Conservation (phyloP, 805 yeast species). For the Isabelozyma heimii region DNA sequence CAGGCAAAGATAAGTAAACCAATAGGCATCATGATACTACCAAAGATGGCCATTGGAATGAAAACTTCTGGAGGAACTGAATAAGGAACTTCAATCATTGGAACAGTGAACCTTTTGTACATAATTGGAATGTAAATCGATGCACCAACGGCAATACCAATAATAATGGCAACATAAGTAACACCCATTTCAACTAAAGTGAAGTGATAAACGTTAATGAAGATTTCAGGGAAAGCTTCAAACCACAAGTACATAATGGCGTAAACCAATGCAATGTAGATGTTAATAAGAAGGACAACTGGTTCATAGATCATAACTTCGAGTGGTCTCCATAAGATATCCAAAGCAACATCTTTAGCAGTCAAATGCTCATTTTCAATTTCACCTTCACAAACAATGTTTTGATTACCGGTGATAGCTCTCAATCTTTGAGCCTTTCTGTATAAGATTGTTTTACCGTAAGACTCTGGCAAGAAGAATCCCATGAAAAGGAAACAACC, state of each 20-base stretch:
- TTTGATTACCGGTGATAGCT: slow-evolving; percentile 46
- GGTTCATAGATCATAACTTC: slow-evolving; percentile 54
- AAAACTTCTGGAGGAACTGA: slow-evolving; percentile 40
- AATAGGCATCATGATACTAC: slow-evolving; percentile 39
- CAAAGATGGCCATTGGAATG: slow-evolving; percentile 40
- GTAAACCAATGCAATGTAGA: slow-evolving; percentile 52
- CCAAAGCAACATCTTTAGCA: slow-evolving; percentile 16
- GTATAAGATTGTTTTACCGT: slow-evolving; percentile 40
- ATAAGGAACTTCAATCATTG: slow-evolving; percentile 15
- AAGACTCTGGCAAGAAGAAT: slow-evolving; percentile 50
- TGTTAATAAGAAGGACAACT: slow-evolving; percentile 50
- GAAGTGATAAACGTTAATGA: slow-evolving; percentile 42
- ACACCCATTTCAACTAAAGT: slow-evolving; percentile 46
- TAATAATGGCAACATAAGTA: slow-evolving; percentile 44
- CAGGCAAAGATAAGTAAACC: slow-evolving; percentile 49
- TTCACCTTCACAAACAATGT: slow-evolving; percentile 42
- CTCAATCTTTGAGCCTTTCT: slow-evolving; percentile 50
- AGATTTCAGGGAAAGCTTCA: slow-evolving; percentile 62
- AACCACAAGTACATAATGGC: slow-evolving; percentile 55
- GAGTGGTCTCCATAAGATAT: slow-evolving; percentile 47
- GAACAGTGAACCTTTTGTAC: slow-evolving; percentile 19
- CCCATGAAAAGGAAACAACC: slow-evolving; percentile 17
- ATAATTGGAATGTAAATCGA: slow-evolving; percentile 22
- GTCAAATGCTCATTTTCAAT: slow-evolving; percentile 22
- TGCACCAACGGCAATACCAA: slow-evolving; percentile 45